Percentiles rank a stretch among this genome's conserved stretches.
These are phyloP conservation scores for Hymenoscyphus fructigenus DNA, from an alignment of 2,329 filamentous ascomycete species.

Conservation along the genomic window DNA sequence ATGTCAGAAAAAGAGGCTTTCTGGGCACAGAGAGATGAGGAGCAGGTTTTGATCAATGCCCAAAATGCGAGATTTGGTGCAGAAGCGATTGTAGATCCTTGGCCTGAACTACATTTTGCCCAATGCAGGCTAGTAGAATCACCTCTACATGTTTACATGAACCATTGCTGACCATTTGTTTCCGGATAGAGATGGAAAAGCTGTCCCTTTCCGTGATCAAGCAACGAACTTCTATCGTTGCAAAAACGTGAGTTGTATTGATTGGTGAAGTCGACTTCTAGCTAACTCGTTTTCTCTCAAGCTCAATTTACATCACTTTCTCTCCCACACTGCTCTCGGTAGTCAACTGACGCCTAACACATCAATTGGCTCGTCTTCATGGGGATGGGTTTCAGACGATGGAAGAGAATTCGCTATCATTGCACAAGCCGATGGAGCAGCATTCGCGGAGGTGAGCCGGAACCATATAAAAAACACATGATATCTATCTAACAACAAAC, in stretches of 20 bases:
- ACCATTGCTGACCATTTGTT: not conserved
- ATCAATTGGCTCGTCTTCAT: not conserved
- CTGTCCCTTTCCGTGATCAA: not conserved
- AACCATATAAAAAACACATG: not conserved
- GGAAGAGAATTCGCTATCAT: slow-evolving; percentile 4
- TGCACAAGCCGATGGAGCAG: slow-evolving; percentile 2
- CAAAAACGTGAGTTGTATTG: not conserved
- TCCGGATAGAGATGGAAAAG: not conserved
- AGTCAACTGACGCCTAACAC: not conserved
- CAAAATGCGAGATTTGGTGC: not conserved
- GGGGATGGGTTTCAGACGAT: slow-evolving; percentile 6
- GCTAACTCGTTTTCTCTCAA: not conserved
- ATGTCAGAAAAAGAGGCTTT: not conserved
- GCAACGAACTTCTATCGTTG: not conserved
- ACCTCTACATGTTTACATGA: not conserved
- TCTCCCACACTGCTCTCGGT: slow-evolving; percentile 5
- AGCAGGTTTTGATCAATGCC: not conserved
- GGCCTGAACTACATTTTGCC: slow-evolving; percentile 1
- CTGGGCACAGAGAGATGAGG: not conserved
- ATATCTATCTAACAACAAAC: not conserved
- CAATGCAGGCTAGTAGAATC: not conserved
- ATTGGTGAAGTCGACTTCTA: not conserved
- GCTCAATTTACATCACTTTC: not conserved
- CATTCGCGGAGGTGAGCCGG: not conserved
- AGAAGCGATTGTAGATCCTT: not conserved